Percentiles rank a stretch among this genome's conserved stretches.
Conservation (phyloP, 768 basidiomycete genomes). For the Roridomyces roridus region DNA sequence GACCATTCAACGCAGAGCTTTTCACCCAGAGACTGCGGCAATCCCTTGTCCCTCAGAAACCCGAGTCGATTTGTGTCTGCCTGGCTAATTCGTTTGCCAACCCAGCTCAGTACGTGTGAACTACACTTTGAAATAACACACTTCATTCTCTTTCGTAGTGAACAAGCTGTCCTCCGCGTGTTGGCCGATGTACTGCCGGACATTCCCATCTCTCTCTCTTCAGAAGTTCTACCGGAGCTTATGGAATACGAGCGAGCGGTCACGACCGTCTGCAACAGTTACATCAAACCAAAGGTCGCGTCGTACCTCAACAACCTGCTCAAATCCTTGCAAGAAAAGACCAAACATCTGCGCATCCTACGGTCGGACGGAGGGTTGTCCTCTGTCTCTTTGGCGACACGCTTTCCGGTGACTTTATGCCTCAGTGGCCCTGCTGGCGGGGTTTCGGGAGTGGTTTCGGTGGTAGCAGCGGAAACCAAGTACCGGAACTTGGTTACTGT, state of each 20-base stretch:
- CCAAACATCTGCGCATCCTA: slow-evolving; percentile 18
- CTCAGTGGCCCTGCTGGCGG: slow-evolving; percentile 22
- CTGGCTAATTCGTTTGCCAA: slow-evolving; percentile 25
- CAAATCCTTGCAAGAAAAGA: slow-evolving; percentile 17
- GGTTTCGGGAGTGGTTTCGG: slow-evolving; percentile 17
- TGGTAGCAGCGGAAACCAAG: slow-evolving; percentile 11
- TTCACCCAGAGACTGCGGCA: slow-evolving; percentile 11
- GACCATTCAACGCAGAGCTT: slow-evolving; percentile 17
- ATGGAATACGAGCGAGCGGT: slow-evolving; percentile 24
- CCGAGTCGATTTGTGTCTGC: slow-evolving; percentile 18
- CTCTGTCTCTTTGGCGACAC: slow-evolving; percentile 9
- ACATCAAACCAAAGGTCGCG: slow-evolving; percentile 13
- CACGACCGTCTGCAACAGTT: slow-evolving; percentile 19
- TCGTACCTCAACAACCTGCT: slow-evolving; percentile 19
- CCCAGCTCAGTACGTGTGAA: slow-evolving; percentile 10
- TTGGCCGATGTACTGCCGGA: slow-evolving; percentile 10
- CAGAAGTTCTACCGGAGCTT: slow-evolving; percentile 19
- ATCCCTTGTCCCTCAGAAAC: slow-evolving; percentile 4
- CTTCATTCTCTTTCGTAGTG: slow-evolving; percentile 2
- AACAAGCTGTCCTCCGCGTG: slow-evolving; percentile 13
- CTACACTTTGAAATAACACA: neutral
- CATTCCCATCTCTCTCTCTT: slow-evolving; percentile 18
- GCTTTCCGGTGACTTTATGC: slow-evolving; percentile 4
- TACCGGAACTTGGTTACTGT: slow-evolving; percentile 25
- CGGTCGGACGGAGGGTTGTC: slow-evolving; percentile 19